Evolutionary conservation across 1,139 yeast genomes (phyloP).

Genomic region (Kurtzmaniella quercitrusa): DNA sequence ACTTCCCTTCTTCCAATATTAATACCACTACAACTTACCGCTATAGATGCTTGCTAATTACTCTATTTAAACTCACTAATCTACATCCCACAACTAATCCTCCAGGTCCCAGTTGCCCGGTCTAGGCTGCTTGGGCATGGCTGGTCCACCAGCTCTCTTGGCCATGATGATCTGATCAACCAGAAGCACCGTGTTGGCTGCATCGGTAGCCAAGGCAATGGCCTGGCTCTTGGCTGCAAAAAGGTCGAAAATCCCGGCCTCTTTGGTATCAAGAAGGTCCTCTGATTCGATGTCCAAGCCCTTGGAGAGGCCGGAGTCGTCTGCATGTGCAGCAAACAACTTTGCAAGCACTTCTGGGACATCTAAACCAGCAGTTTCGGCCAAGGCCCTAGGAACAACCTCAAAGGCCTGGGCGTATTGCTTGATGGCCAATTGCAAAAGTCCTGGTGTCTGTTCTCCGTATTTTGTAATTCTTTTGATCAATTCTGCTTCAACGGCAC

Average conservation of each 20-base stretch:
- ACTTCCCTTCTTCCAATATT: too few species aligned
- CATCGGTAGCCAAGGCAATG: constrained; percentile 90
- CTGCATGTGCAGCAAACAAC: constrained; percentile 79
- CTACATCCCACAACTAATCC: constrained; percentile 40
- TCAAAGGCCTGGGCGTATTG: constrained; percentile 94
- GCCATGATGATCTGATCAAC: constrained; percentile 94
- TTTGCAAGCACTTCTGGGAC: constrained; percentile 83
- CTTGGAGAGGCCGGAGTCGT: constrained; percentile 34
- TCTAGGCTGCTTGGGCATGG: constrained; percentile 79
- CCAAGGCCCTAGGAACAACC: constrained; percentile 85
- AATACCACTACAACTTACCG: not conserved
- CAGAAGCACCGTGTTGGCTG: constrained; percentile 84
- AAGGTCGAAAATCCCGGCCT: constrained; percentile 72
- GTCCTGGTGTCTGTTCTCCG: constrained; percentile 93
- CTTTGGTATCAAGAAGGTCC: constrained; percentile 68
- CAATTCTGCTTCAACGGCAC: constrained; percentile 90
- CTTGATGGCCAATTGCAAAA: constrained; percentile 89
- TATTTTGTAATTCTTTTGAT: constrained; percentile 73
- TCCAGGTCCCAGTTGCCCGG: constrained; percentile 98
- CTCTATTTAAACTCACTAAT: not conserved
- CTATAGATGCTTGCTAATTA: not conserved
- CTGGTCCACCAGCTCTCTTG: constrained; percentile 96
- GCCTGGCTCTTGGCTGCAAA: constrained; percentile 81
- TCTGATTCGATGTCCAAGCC: constrained; percentile 77
- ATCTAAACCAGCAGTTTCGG: constrained; percentile 93